These are phyloP conservation scores for Tulasnella sp. DNA, from an alignment of 768 basidiomycete species.

Conservation along the genomic window DNA sequence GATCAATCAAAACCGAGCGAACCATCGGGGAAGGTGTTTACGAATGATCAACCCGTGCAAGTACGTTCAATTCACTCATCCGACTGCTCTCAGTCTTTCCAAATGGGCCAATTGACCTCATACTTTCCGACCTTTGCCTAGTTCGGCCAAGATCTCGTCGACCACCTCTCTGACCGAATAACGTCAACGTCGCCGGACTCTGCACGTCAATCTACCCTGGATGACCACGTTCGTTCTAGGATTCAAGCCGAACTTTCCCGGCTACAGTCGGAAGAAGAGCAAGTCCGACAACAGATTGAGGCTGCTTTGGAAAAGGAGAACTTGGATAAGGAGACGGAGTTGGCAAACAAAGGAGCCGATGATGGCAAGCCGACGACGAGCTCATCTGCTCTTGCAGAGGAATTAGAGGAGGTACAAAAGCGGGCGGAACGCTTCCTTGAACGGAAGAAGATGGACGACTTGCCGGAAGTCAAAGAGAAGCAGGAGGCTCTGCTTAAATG, in stretches of 20 bases:
- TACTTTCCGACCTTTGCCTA: conserved; percentile 37
- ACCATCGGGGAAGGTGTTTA: conserved; percentile 55
- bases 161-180: conserved; percentile 65
- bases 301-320: conserved; percentile 82
- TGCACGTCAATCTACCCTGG: conserved; percentile 69
- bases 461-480: conserved; percentile 54
- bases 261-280: conserved; percentile 65
- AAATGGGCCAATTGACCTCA: neutral
- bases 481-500: conserved; percentile 65
- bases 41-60: conserved; percentile 53
- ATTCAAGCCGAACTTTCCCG: conserved; percentile 66
- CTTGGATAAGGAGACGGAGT: conserved; percentile 64
- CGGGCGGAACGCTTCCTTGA: conserved; percentile 70
- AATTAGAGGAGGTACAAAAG: conserved; percentile 67
- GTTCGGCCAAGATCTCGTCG: conserved; percentile 83
- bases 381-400: conserved; percentile 62
- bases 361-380: conserved; percentile 41
- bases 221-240: conserved; percentile 65
- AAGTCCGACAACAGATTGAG: conserved; percentile 69
- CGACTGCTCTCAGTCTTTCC: neutral
- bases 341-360: conserved; percentile 40
- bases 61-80: conserved; percentile 39
- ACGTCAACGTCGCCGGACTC: conserved; percentile 58
- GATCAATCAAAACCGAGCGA: conserved; percentile 53
- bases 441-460: conserved; percentile 52